phyloP scores from a whole-genome alignment of 78 protist genomes.

The Dictyostelium discoideum region dicty_2.7 NC_007091.3:3162001-3162500 shows the following conservation, averaged over 20 bases:
- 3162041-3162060: conserved; percentile 9
- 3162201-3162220: not conserved
- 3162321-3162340: not conserved
- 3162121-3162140: no score
- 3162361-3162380: not conserved
- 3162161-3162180: no score
- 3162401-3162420: not conserved
- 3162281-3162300: not conserved
- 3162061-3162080: conserved; percentile 29
- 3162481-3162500: not conserved
- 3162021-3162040: not conserved
- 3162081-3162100: not conserved
- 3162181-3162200: not conserved
- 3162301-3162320: not conserved
- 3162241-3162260: not conserved
- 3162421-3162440: not conserved
- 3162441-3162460: not conserved
- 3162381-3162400: not conserved
- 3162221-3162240: not conserved
- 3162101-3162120: not conserved
- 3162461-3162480: not conserved
- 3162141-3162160: not conserved
- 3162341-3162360: not conserved
- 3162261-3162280: not conserved
- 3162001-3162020: not conserved